Conservation (phyloP, 2,329 filamentous ascomycete genomes). For the Parascedosporium putredinis region DNA sequence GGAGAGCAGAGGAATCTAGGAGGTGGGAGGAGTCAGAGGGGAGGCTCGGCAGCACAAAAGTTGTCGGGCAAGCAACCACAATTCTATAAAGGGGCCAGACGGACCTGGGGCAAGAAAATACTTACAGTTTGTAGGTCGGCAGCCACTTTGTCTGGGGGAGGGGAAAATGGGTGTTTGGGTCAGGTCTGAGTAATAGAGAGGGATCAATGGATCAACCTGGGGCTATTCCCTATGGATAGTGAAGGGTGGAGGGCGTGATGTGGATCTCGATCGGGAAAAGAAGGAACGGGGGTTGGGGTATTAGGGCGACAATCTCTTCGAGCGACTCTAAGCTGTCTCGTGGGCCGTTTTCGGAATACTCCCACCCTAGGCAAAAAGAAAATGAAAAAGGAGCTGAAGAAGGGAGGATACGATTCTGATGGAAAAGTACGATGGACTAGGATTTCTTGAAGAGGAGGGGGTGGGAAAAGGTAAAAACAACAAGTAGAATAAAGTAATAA, state of each 20-base stretch:
- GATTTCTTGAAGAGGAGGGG: too few species aligned
- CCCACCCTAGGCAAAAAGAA: background rate
- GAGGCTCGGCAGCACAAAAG: too few species aligned
- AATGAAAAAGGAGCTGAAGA: background rate
- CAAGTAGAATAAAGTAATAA: too few species aligned
- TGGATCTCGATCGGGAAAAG: slow-evolving; percentile 5
- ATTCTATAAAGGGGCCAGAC: background rate
- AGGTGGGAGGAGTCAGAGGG: background rate
- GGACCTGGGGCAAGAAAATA: too few species aligned
- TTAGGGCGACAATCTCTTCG: too few species aligned
- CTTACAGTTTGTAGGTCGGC: background rate
- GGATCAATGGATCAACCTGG: background rate
- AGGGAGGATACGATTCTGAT: background rate
- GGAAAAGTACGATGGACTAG: background rate
- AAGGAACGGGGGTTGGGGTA: background rate
- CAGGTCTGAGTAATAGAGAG: slow-evolving; percentile 4
- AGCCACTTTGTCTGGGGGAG: background rate
- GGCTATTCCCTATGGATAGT: slow-evolving; percentile 1
- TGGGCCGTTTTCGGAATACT: background rate
- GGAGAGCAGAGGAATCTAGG: background rate
- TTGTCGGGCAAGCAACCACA: too few species aligned
- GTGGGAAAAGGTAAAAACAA: too few species aligned
- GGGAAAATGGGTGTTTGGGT: background rate
- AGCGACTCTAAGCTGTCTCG: background rate
- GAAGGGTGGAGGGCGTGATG: background rate